These are phyloP conservation scores for Sporothrix variecibatus DNA, from an alignment of 2,329 filamentous ascomycete species.

Conservation along the genomic window DNA sequence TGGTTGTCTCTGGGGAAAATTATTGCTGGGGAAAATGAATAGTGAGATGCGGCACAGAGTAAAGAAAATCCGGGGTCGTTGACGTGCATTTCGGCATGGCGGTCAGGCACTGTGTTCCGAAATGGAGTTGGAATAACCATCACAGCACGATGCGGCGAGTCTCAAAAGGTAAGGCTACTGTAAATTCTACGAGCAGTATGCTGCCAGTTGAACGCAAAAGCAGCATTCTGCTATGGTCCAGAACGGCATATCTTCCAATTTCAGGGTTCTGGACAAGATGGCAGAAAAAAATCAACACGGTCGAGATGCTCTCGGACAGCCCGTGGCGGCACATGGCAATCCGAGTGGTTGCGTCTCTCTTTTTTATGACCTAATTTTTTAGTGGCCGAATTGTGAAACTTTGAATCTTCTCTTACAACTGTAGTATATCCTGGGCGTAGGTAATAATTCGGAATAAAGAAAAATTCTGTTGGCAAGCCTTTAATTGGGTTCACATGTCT, in stretches of 20 bases:
- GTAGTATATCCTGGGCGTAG: background rate
- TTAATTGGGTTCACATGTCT: slow-evolving; percentile 12
- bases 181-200: background rate
- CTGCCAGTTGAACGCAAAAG: background rate
- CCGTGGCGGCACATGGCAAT: slow-evolving; percentile 25
- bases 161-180: background rate
- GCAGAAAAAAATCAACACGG: background rate
- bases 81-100: background rate
- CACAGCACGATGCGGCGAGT: background rate
- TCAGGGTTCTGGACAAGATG: background rate
- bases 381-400: background rate
- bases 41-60: background rate
- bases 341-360: slow-evolving; percentile 24
- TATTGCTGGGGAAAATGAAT: background rate
- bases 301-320: slow-evolving; percentile 21
- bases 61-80: slow-evolving; percentile 11
- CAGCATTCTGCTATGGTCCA: background rate
- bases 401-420: background rate
- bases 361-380: background rate
- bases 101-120: background rate
- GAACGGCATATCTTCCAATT: background rate
- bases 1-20: background rate
- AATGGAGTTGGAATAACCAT: background rate
- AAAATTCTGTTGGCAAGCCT: background rate
- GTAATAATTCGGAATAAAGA: background rate